These are phyloP conservation scores for Colletotrichum godetiae DNA, from an alignment of 2,329 filamentous ascomycete genomes.

Conservation along the genomic window DNA sequence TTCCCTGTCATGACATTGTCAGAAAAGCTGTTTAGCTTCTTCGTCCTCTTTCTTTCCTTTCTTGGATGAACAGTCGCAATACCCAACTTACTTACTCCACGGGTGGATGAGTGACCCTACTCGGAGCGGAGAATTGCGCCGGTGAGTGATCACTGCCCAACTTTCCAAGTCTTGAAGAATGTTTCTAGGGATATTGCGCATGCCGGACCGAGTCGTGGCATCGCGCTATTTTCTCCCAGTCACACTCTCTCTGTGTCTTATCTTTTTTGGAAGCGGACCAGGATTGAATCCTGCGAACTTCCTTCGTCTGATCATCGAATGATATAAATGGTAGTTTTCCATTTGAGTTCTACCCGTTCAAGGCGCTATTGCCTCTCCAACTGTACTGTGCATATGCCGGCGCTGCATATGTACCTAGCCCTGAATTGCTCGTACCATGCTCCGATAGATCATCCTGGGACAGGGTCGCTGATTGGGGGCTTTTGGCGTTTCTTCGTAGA, in stretches of 20 bases:
- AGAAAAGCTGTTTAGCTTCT: too few relatives aligned
- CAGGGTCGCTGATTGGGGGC: background rate
- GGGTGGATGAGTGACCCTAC: background rate
- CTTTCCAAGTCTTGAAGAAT: background rate
- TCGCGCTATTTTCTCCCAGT: background rate
- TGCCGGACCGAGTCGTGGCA: slow-evolving; percentile 5
- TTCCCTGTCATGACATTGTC: background rate
- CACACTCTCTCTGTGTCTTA: background rate
- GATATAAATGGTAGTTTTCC: background rate
- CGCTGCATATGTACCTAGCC: background rate
- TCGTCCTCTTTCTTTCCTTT: too few relatives aligned
- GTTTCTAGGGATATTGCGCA: background rate
- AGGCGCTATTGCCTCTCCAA: background rate
- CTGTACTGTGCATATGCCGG: background rate
- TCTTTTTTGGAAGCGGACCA: background rate
- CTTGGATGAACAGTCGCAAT: too few relatives aligned
- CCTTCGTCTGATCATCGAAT: background rate
- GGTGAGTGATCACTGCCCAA: background rate
- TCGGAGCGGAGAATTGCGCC: background rate
- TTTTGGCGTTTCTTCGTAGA: background rate
- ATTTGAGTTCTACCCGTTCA: background rate
- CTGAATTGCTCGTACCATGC: background rate
- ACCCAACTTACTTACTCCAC: too few relatives aligned
- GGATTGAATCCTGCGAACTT: background rate
- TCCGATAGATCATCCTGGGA: background rate